Percentiles rank a stretch among this genome's conserved stretches.
phyloP scores from a whole-genome alignment of 2,329 filamentous ascomycete species.

The Escovopsis sp. region DNA sequence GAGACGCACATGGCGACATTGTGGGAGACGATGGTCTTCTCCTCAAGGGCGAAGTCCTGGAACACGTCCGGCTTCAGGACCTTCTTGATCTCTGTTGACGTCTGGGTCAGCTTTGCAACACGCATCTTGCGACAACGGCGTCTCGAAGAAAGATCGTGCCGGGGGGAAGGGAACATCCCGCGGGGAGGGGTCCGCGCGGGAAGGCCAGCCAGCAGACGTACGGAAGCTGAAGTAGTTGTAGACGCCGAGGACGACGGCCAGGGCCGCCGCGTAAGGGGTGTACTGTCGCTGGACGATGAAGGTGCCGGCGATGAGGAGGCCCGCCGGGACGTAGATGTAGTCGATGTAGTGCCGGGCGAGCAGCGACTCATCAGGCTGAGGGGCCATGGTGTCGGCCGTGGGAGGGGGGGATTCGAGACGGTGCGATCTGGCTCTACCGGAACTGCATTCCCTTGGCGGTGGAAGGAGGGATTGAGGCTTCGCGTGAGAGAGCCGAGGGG shows the following conservation, averaged over 20 bases:
- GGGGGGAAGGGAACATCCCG: not conserved
- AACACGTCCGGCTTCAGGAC: slow-evolving; percentile 77
- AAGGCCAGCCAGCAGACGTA: slow-evolving; percentile 28
- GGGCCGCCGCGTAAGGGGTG: slow-evolving; percentile 50
- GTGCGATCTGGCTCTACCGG: too few species aligned
- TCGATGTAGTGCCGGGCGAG: slow-evolving; percentile 52
- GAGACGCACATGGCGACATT: slow-evolving; percentile 81
- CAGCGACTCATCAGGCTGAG: slow-evolving; percentile 14
- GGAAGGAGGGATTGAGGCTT: too few species aligned
- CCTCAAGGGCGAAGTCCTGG: slow-evolving; percentile 82
- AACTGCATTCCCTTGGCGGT: too few species aligned
- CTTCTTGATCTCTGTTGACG: slow-evolving; percentile 63
- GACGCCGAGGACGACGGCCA: slow-evolving; percentile 50
- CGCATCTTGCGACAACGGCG: too few species aligned
- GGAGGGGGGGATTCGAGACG: slow-evolving; percentile 1
- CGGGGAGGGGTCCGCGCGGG: not conserved
- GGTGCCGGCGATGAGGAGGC: slow-evolving; percentile 59
- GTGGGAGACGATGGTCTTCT: slow-evolving; percentile 93
- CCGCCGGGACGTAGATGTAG: slow-evolving; percentile 72
- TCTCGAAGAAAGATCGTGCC: too few species aligned
- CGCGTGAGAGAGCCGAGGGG: too few species aligned
- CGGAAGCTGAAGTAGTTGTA: slow-evolving; percentile 58
- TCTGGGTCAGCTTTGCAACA: not conserved
- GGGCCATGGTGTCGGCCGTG: slow-evolving; percentile 10
- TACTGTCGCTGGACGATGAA: slow-evolving; percentile 68